These are phyloP conservation scores for Limonium bicolor DNA, from an alignment of 148 eudicot genomes.

Conservation along the genomic window DNA sequence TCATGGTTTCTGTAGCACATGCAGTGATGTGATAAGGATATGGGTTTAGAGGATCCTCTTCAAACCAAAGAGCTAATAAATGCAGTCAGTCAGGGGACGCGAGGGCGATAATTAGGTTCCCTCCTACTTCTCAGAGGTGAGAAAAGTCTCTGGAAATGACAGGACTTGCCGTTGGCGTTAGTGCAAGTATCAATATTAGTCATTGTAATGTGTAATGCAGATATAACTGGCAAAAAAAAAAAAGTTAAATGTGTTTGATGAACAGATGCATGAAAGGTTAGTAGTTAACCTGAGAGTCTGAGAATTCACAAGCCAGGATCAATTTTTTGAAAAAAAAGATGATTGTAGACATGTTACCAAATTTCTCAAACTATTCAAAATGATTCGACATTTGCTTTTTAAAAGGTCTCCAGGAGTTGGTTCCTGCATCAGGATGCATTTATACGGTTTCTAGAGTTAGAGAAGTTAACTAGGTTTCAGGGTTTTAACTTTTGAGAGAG, in stretches of 20 bases:
- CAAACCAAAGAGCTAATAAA: conserved; percentile 23
- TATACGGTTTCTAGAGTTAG: conserved; percentile 58
- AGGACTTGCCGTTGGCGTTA: conserved; percentile 14
- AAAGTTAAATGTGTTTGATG: conserved; percentile 37
- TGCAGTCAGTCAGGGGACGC: conserved; percentile 29
- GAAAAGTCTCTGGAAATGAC: conserved; percentile 11
- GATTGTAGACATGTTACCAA: conserved; percentile 46
- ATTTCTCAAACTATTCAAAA: conserved; percentile 47
- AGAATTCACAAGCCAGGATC: conserved; percentile 76
- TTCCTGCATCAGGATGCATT: conserved; percentile 37
- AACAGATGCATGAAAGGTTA: conserved; percentile 83
- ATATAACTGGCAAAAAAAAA: conserved; percentile 16
- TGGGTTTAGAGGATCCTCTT: conserved; percentile 18
- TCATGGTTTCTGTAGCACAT: conserved; percentile 57
- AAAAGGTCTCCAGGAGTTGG: conserved; percentile 54
- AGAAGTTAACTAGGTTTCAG: conserved; percentile 70
- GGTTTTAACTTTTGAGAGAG: conserved; percentile 57
- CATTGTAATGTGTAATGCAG: conserved; percentile 24
- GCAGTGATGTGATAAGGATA: conserved; percentile 35
- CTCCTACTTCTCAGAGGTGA: conserved; percentile 24
- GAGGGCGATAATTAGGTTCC: conserved; percentile 38
- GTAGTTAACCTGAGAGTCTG: conserved; percentile 70
- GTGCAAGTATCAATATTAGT: conserved; percentile 16
- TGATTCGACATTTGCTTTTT: conserved; percentile 58
- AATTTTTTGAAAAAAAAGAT: conserved; percentile 50